These are phyloP conservation scores for Eimeria necatrix DNA, from an alignment of 169 alveolate species.

Conservation along the genomic window DNA sequence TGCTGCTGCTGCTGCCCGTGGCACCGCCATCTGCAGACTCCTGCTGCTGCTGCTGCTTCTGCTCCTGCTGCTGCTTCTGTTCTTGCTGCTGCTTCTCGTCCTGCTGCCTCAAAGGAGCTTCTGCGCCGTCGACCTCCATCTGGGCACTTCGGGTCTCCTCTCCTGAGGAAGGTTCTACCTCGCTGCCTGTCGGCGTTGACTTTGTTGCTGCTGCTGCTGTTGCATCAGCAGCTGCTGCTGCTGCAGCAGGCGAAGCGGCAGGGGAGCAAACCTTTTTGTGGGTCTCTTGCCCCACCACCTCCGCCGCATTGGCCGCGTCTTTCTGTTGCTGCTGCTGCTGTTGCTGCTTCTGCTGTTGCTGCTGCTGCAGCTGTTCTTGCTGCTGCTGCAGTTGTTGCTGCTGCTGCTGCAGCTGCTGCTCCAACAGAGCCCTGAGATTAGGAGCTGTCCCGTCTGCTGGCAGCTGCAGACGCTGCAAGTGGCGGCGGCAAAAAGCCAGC, in stretches of 20 bases:
- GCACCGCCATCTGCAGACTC: background rate
- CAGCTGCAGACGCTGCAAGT: slow-evolving; percentile 61
- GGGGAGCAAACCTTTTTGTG: slow-evolving; percentile 24
- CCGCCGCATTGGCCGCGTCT: background rate
- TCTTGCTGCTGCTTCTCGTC: slow-evolving; percentile 14
- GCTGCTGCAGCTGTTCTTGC: background rate
- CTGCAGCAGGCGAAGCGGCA: background rate
- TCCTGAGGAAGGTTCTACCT: background rate
- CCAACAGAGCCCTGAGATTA: slow-evolving; percentile 25
- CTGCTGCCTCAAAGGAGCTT: background rate
- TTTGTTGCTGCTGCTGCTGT: background rate
- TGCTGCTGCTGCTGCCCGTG: background rate
- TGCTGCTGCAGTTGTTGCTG: slow-evolving; percentile 42
- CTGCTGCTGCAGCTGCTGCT: slow-evolving; percentile 65
- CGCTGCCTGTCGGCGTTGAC: background rate
- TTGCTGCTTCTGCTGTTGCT: slow-evolving; percentile 44
- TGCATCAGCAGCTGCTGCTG: slow-evolving; percentile 28
- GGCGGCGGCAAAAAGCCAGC: slow-evolving; percentile 67
- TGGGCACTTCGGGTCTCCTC: background rate
- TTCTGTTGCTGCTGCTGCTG: slow-evolving; percentile 8
- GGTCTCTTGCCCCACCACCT: background rate
- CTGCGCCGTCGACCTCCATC: background rate
- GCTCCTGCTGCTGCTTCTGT: slow-evolving; percentile 19
- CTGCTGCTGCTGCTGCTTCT: slow-evolving; percentile 23
- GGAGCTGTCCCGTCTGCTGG: slow-evolving; percentile 18